phyloP scores from a whole-genome alignment of 2,329 filamentous ascomycete genomes.

The Beauveria brongniartii region DNA sequence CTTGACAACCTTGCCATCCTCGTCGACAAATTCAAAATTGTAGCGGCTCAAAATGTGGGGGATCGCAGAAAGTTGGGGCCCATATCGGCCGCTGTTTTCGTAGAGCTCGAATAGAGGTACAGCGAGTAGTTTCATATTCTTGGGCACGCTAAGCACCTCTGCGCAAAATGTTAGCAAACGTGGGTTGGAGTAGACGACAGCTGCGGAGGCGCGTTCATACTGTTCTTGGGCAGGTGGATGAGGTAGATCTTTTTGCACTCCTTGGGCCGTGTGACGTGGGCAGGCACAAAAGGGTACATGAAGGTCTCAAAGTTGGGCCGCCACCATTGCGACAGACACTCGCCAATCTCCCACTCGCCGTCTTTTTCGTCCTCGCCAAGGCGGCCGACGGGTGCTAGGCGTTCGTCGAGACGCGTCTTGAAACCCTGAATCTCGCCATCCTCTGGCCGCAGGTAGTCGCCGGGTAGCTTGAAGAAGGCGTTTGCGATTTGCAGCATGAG shows the following conservation, averaged over 20 bases:
- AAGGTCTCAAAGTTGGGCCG: constrained; percentile 98
- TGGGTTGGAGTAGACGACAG: neutral
- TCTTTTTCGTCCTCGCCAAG: constrained; percentile 81
- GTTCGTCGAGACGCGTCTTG: constrained; percentile 85
- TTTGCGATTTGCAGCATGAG: constrained; percentile 99
- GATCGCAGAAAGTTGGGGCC: constrained; percentile 91
- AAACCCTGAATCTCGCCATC: constrained; percentile 94
- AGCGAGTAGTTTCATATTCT: constrained; percentile 98
- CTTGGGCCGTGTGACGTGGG: constrained; percentile 92
- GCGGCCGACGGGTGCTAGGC: constrained; percentile 83
- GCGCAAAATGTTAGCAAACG: constrained; percentile 13
- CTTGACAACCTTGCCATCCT: constrained; percentile 79
- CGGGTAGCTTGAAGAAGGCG: constrained; percentile 97
- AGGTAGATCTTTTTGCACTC: constrained; percentile 99
- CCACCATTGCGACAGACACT: constrained; percentile 98
- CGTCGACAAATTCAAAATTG: constrained; percentile 96
- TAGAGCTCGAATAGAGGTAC: constrained; percentile 97
- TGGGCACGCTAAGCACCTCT: constrained; percentile 94
- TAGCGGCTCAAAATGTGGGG: constrained; percentile 91
- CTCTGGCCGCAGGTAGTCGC: constrained; percentile 83
- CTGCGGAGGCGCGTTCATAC: constrained; percentile 41
- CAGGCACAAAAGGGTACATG: constrained; percentile 98
- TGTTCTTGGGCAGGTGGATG: constrained; percentile 86
- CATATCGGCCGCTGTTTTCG: constrained; percentile 92
- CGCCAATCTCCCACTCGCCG: constrained; percentile 82